Percentiles rank a stretch among this genome's conserved stretches.
Evolutionary conservation across 2,329 filamentous ascomycete genomes (phyloP).

Genomic region (Aspergillus pseudoterreus): DNA sequence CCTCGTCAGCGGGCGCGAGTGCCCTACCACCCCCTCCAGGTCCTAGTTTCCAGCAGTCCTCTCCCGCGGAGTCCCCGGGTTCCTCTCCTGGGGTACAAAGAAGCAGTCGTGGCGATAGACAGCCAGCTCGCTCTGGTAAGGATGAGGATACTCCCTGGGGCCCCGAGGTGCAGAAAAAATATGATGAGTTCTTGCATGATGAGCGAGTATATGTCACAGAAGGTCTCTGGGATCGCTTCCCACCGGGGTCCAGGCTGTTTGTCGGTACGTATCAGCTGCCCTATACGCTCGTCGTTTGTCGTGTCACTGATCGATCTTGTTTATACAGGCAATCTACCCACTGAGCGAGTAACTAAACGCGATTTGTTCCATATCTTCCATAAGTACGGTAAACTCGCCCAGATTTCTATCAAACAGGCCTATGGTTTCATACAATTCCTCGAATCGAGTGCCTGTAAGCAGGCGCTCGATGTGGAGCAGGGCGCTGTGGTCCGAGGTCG

Average conservation of each 20-base stretch:
- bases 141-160: slow-evolving; percentile 46
- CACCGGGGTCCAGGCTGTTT: slow-evolving; percentile 46
- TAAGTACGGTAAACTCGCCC: slow-evolving; percentile 78
- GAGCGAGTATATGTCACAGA: slow-evolving; percentile 51
- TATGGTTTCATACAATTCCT: slow-evolving; percentile 97
- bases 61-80: slow-evolving; percentile 22
- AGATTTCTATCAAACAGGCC: slow-evolving; percentile 93
- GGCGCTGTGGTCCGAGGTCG: slow-evolving; percentile 79
- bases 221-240: slow-evolving; percentile 51
- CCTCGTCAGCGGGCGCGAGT: slow-evolving; percentile 27
- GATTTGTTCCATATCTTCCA: slow-evolving; percentile 92
- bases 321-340: slow-evolving; percentile 75
- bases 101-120: slow-evolving; percentile 25
- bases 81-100: slow-evolving; percentile 19
- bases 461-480: slow-evolving; percentile 74
- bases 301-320: background rate
- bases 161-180: slow-evolving; percentile 47
- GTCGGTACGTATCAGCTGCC: slow-evolving; percentile 38
- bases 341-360: slow-evolving; percentile 86
- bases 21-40: slow-evolving; percentile 39
- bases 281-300: background rate
- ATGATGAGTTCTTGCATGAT: slow-evolving; percentile 49
- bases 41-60: slow-evolving; percentile 37
- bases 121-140: slow-evolving; percentile 18
- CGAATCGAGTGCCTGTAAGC: slow-evolving; percentile 67